Base-by-base conservation (phyloP, 345 rosid genomes). In the Aegle marmelos region DNA sequence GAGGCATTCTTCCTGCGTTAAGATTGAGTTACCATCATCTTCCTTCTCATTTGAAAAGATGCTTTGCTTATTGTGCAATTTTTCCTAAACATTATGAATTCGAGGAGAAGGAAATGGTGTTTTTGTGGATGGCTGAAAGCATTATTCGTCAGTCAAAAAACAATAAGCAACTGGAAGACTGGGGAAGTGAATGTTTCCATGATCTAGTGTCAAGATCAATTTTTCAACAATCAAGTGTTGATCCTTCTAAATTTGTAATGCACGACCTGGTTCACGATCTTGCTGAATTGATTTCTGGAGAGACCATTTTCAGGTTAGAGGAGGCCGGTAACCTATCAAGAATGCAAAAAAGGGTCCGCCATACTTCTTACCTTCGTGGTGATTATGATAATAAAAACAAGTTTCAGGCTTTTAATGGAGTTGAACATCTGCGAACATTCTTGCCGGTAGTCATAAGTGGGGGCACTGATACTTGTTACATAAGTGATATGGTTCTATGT, bases 51-150 rank as follows among this genome's bases (percentile, higher is more conserved):
- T 13, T 45, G 50, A 45, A 45, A 45, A 45, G 16, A 1, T 45
- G 50, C 5, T 45, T 45, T 45, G 50, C 5, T 45, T 45, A 45
- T 2, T 45, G 50, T 45, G 50, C 50, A 14, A 45, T 45, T 45
- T 45, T 45, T 45, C 50, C 50, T 45, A 45, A 45, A 45, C 16
- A 45, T 45, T 45, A 45, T 45, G 50, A 45, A 13, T 45, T 45
- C 50, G 50, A 77, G 37, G 66, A 72, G 81, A 41, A 73, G 24
- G 71, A 81, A 50, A 50, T 73, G 14, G 71, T 76, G 21, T 36
- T 62, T 6, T 19, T 80, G 17, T 80, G 83, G 83, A 80, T 69
- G 72, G 76, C 72, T 22, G 79, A 80, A 58, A 79, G 79, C 39
- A 39, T 80, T 14, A 30, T 76, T 36, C 76, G 56, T 48, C 77